Percentiles rank a stretch among this genome's conserved stretches.
phyloP scores from a whole-genome alignment of 1,284 basidiomycete species.

The Fomitopsis pinicola region DNA sequence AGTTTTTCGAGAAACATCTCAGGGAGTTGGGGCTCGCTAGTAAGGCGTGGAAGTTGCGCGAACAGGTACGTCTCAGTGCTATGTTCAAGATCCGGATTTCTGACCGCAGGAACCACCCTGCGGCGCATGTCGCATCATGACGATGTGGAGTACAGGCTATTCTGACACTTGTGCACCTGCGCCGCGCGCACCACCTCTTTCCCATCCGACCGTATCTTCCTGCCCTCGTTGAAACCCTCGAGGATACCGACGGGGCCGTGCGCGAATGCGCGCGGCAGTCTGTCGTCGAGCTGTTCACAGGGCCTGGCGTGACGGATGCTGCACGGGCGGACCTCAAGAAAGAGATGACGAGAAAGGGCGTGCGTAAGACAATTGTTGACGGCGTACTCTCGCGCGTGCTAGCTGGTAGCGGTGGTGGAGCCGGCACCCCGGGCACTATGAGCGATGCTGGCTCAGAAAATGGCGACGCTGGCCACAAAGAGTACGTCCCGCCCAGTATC shows the following conservation, averaged over 20 bases:
- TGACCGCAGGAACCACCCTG: neutral
- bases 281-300: slow-evolving; percentile 82
- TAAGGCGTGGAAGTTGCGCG: slow-evolving; percentile 79
- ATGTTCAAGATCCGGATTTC: neutral
- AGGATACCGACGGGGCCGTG: slow-evolving; percentile 89
- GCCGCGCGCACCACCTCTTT: slow-evolving; percentile 63
- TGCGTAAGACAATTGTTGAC: slow-evolving; percentile 84
- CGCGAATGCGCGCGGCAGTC: slow-evolving; percentile 82
- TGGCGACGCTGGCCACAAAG: slow-evolving; percentile 47
- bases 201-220: slow-evolving; percentile 83
- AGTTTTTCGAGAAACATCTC: slow-evolving; percentile 73
- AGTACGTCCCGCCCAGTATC: slow-evolving; percentile 72
- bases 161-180: slow-evolving; percentile 62
- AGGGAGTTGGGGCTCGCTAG: slow-evolving; percentile 71
- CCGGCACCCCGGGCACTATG: slow-evolving; percentile 34
- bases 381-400: slow-evolving; percentile 62
- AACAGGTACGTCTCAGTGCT: slow-evolving; percentile 55
- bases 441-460: slow-evolving; percentile 57
- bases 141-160: slow-evolving; percentile 43
- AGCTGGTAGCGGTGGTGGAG: slow-evolving; percentile 32
- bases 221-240: slow-evolving; percentile 77
- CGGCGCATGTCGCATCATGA: neutral
- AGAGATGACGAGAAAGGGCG: slow-evolving; percentile 79
- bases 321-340: slow-evolving; percentile 93
- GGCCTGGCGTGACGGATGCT: slow-evolving; percentile 74